Base-by-base conservation (phyloP, 2,329 filamentous ascomycete genomes). In the Colletotrichum plurivorum region DNA sequence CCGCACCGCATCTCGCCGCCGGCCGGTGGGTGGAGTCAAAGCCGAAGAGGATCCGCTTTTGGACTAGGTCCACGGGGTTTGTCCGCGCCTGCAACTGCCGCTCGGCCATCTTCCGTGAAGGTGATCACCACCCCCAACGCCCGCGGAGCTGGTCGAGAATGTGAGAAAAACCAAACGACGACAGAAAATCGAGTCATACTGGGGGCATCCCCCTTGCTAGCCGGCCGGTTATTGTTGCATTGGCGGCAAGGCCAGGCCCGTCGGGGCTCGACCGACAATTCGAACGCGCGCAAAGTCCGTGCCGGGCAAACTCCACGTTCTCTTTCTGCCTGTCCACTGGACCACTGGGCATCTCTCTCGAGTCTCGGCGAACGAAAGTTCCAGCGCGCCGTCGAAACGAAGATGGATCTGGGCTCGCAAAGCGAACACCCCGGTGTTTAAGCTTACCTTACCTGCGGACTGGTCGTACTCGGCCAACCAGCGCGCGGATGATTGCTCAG, bases 51-150 rank as follows among this genome's bases (percentile, higher is more conserved):
- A 36, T 36, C 53, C 49, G 31, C 27, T 36, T 66, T 55, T 43
- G 54, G 49, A 41, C 36, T 66, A 66, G 55, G 43, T 60, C 61
- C 49, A 55, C 55, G 66, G 66, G 66, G 49, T 46, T 45, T 31
- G 57, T 51, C 57, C 43, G 64, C 64, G 64, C 58, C 18, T 46
- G 27, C 31, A 60, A 66, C 61, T 65, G 61, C 46, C 54, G 55
- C 62, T 69, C 66, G 66, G 66, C 54, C 66, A 69, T 60, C 62
- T 60, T 69, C 66, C 66, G 66, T 66, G 66, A 60, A 60, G 61
- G 41, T 36, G 59, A 41, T 36, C 13, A 18, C 48, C 58, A 45
- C 20, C 41, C 31, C 41, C 6, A 41, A 22, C 63, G 63, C 64
- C 65, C 65, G 53, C 59, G 59, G 53, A 39, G 39, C 59, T 16